These are phyloP conservation scores for Aspergillus sp. DNA, from an alignment of 2,329 filamentous ascomycete species.

Conservation along the genomic window DNA sequence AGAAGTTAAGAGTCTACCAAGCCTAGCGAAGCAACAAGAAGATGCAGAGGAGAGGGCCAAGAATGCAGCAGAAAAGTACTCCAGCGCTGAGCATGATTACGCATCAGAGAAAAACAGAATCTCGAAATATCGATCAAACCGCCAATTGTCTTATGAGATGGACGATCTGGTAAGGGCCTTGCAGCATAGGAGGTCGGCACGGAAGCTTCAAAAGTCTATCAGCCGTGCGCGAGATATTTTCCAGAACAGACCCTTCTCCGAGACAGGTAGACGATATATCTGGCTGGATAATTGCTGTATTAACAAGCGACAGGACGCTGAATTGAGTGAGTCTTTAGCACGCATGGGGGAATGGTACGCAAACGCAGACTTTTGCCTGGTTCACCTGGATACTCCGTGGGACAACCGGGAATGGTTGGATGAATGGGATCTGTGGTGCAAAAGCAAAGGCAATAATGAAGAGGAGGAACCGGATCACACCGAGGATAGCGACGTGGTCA, in stretches of 20 bases:
- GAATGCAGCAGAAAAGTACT: background rate
- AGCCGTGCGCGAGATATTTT: slow-evolving; percentile 14
- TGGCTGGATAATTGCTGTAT: slow-evolving; percentile 32
- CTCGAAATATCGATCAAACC: background rate
- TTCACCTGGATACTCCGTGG: slow-evolving; percentile 19
- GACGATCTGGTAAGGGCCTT: slow-evolving; percentile 9
- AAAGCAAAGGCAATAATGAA: background rate
- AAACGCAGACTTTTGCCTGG: slow-evolving; percentile 24
- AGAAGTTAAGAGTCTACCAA: background rate
- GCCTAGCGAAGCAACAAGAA: background rate
- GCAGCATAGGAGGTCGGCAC: slow-evolving; percentile 12
- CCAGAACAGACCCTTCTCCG: slow-evolving; percentile 7
- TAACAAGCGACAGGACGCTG: slow-evolving; percentile 22
- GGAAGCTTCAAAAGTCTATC: slow-evolving; percentile 12
- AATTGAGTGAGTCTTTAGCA: slow-evolving; percentile 25
- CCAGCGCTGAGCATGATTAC: background rate
- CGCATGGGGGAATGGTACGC: slow-evolving; percentile 28
- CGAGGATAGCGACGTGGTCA: background rate
- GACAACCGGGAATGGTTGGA: slow-evolving; percentile 9
- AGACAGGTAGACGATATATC: slow-evolving; percentile 19
- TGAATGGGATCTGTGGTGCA: slow-evolving; percentile 9
- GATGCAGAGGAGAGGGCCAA: background rate
- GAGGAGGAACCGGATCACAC: background rate
- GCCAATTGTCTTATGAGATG: slow-evolving; percentile 8
- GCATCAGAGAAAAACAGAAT: background rate